These are phyloP conservation scores for Stylonectria norvegica DNA, from an alignment of 2,329 filamentous ascomycete species.

Conservation along the genomic window DNA sequence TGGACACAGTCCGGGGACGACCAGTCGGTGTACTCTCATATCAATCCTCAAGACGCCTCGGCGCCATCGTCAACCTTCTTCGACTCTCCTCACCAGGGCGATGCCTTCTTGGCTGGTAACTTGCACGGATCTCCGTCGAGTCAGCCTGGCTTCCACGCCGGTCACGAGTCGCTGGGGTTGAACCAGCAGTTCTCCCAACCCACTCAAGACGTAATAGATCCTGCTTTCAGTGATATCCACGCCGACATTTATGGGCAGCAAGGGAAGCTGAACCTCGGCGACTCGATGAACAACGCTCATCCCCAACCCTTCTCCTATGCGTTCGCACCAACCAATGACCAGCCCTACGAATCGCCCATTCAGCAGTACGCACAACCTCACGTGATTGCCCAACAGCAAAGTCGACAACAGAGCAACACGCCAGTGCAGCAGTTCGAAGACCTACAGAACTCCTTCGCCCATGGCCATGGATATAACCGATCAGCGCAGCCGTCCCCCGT, in stretches of 20 bases:
- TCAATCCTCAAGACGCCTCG: slow-evolving; percentile 31
- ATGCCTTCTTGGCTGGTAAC: slow-evolving; percentile 30
- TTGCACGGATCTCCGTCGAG: slow-evolving; percentile 29
- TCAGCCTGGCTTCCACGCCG: slow-evolving; percentile 30
- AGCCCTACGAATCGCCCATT: slow-evolving; percentile 31
- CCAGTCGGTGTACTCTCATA: slow-evolving; percentile 32
- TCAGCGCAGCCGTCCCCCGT: slow-evolving; percentile 31
- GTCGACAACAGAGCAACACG: slow-evolving; percentile 32
- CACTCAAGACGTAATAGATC: slow-evolving; percentile 35
- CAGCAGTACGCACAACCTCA: slow-evolving; percentile 33
- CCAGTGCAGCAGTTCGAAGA: slow-evolving; percentile 33
- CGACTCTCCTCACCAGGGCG: slow-evolving; percentile 31
- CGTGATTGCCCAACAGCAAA: slow-evolving; percentile 32
- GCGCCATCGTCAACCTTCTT: slow-evolving; percentile 34
- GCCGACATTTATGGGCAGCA: slow-evolving; percentile 38
- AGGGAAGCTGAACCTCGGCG: slow-evolving; percentile 29
- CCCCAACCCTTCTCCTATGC: slow-evolving; percentile 35
- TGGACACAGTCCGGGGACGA: slow-evolving; percentile 38
- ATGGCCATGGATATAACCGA: slow-evolving; percentile 24
- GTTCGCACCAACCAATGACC: slow-evolving; percentile 32
- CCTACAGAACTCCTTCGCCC: slow-evolving; percentile 26
- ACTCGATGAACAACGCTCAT: slow-evolving; percentile 29
- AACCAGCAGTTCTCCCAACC: slow-evolving; percentile 35
- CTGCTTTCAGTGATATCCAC: slow-evolving; percentile 36
- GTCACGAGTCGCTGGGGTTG: slow-evolving; percentile 31